phyloP scores from a whole-genome alignment of 805 yeast species.

The Komagataella pastoris region DNA sequence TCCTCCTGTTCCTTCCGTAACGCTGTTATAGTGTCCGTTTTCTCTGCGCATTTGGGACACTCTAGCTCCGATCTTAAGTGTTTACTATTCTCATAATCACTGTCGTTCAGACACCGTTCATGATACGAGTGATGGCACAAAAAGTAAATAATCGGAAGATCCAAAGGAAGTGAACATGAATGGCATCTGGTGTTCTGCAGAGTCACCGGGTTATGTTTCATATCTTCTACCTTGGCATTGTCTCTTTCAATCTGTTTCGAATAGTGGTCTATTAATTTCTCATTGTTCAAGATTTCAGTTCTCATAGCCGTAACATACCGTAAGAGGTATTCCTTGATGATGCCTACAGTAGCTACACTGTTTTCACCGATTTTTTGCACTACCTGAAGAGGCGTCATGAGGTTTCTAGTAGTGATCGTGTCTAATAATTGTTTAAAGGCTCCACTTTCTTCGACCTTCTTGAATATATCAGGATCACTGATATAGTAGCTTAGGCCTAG shows the following conservation, averaged over 20 bases:
- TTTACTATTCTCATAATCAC: constrained; percentile 9
- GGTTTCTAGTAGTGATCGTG: constrained; percentile 33
- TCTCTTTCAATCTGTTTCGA: constrained; percentile 49
- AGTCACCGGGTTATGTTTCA: constrained; percentile 32
- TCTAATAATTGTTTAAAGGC: constrained; percentile 35
- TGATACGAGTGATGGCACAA: constrained; percentile 82
- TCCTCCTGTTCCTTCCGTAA: constrained; percentile 47
- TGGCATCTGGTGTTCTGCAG: constrained; percentile 54
- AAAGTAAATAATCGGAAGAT: constrained; percentile 73
- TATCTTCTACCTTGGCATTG: constrained; percentile 34
- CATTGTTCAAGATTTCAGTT: constrained; percentile 56
- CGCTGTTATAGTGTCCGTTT: constrained; percentile 50
- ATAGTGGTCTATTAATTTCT: constrained; percentile 53
- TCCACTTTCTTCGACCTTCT: constrained; percentile 33
- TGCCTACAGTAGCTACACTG: constrained; percentile 55
- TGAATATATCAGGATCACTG: constrained; percentile 36
- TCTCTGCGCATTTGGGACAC: constrained; percentile 74
- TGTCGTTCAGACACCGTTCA: constrained; percentile 57
- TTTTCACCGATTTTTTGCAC: constrained; percentile 54
- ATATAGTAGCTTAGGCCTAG: constrained; percentile 52
- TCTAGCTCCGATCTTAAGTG: constrained; percentile 12
- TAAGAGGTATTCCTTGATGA: constrained; percentile 55
- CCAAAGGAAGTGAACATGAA: constrained; percentile 51
- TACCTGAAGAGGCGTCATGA: constrained; percentile 66
- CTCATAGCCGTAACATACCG: constrained; percentile 46